These are phyloP conservation scores for Colletotrichum truncatum DNA, from an alignment of 2,329 filamentous ascomycete genomes.

Conservation along the genomic window DNA sequence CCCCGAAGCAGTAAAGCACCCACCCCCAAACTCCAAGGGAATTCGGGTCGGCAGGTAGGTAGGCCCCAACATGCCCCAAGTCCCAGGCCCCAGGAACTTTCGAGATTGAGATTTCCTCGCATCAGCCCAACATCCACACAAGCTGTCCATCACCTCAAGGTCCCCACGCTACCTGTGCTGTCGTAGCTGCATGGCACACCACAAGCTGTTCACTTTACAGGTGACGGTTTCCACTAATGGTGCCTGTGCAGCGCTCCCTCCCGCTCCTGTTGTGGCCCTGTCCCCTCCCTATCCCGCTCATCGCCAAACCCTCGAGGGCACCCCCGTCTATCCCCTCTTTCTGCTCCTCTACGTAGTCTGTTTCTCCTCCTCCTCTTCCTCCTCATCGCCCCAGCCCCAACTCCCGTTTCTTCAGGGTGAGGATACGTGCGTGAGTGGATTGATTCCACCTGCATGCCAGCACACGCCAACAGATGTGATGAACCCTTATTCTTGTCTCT, in stretches of 20 bases:
- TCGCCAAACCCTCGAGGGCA: neutral
- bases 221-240: neutral
- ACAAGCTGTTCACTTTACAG: neutral
- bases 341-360: neutral
- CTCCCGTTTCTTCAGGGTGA: constrained; percentile 26
- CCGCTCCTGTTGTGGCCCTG: constrained; percentile 17
- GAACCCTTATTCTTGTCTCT: constrained; percentile 24
- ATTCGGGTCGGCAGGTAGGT: neutral
- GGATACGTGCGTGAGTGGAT: constrained; percentile 27
- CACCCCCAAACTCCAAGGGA: constrained; percentile 6
- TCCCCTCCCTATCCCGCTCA: neutral
- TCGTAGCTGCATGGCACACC: neutral
- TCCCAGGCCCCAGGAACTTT: constrained; percentile 1
- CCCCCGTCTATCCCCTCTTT: neutral
- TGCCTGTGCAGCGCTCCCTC: constrained; percentile 14
- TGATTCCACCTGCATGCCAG: constrained; percentile 29
- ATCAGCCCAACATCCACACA: neutral
- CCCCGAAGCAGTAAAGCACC: constrained; percentile 17
- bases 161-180: neutral
- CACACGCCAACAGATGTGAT: constrained; percentile 29
- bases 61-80: neutral
- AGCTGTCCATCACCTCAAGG: neutral
- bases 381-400: constrained; percentile 3
- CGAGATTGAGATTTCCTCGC: constrained; percentile 3
- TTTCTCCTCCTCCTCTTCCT: neutral